Percentiles rank a stretch among this genome's conserved stretches.
phyloP scores from a whole-genome alignment of 179 eudicot genomes.

The Beta corolliflora region DNA sequence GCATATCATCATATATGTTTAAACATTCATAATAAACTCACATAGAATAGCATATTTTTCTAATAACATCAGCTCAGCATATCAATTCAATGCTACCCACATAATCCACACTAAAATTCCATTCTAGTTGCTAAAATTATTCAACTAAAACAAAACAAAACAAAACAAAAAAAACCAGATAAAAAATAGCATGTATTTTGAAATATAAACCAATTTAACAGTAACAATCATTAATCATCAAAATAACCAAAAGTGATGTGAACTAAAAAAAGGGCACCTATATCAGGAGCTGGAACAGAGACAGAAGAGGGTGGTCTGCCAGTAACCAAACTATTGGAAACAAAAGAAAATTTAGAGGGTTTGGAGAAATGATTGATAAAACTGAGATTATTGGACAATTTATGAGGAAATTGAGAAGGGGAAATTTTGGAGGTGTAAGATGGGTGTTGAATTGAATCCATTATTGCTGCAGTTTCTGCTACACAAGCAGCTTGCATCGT shows the following conservation, averaged over 20 bases:
- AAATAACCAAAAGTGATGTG: background rate
- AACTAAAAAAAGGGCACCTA: constrained; percentile 36
- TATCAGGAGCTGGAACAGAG: constrained; percentile 44
- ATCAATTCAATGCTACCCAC: no score
- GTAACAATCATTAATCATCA: background rate
- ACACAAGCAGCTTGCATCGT: constrained; percentile 58
- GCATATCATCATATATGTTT: background rate
- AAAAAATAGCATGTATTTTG: background rate
- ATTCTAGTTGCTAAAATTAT: background rate
- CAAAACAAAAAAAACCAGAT: no score
- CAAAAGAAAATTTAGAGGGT: constrained; percentile 39
- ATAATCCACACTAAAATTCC: background rate
- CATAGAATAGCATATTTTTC: no score
- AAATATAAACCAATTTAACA: background rate
- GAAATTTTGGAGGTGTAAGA: constrained; percentile 32
- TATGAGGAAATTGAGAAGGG: constrained; percentile 19
- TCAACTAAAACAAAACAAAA: no score
- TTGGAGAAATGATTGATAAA: constrained; percentile 29
- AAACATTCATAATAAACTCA: background rate
- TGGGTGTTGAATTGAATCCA: constrained; percentile 65
- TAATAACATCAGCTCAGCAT: no score
- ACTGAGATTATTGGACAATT: constrained; percentile 2
- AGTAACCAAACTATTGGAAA: constrained; percentile 56
- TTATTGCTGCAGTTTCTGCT: constrained; percentile 30
- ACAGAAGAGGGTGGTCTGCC: constrained; percentile 49